Evolutionary conservation across 2,329 filamentous ascomycete species (phyloP).

Genomic region (Hymenoscyphus fraxineus): DNA sequence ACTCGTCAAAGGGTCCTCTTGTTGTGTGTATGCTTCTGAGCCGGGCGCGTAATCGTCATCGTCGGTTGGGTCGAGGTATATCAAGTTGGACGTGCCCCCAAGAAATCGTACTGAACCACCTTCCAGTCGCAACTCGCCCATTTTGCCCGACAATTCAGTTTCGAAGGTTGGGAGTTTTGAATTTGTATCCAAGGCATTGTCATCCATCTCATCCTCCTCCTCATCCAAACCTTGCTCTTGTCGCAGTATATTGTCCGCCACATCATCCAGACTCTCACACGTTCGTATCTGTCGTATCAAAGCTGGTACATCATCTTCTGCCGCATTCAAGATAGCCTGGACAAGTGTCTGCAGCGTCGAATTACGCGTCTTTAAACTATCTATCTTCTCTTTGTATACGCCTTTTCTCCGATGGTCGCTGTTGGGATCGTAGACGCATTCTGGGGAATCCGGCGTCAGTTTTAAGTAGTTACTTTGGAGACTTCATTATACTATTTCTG

Average conservation of each 20-base stretch:
- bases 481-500: not conserved
- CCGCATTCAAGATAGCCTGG: conserved; percentile 85
- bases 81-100: conserved; percentile 88
- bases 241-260: conserved; percentile 34
- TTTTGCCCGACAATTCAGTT: conserved; percentile 81
- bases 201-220: conserved; percentile 42
- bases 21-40: conserved; percentile 33
- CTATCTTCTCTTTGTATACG: conserved; percentile 91
- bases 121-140: conserved; percentile 84
- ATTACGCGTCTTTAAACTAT: conserved; percentile 79
- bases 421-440: conserved; percentile 92
- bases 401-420: conserved; percentile 95
- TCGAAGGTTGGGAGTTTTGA: conserved; percentile 50
- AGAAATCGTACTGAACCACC: conserved; percentile 88
- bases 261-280: conserved; percentile 57
- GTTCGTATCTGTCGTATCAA: conserved; percentile 85
- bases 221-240: conserved; percentile 34
- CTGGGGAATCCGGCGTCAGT: conserved; percentile 31
- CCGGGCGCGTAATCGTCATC: conserved; percentile 34
- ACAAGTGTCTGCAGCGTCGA: conserved; percentile 90
- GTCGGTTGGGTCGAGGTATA: conserved; percentile 63
- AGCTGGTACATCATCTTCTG: conserved; percentile 77
- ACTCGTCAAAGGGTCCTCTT: conserved; percentile 69
- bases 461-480: not conserved
- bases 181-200: conserved; percentile 40